A percentile compares a stretch with the other conserved stretches of the same genome.
phyloP scores from a whole-genome alignment of 2,329 filamentous ascomycete species.

The Neofusicoccum cordaticola region DNA sequence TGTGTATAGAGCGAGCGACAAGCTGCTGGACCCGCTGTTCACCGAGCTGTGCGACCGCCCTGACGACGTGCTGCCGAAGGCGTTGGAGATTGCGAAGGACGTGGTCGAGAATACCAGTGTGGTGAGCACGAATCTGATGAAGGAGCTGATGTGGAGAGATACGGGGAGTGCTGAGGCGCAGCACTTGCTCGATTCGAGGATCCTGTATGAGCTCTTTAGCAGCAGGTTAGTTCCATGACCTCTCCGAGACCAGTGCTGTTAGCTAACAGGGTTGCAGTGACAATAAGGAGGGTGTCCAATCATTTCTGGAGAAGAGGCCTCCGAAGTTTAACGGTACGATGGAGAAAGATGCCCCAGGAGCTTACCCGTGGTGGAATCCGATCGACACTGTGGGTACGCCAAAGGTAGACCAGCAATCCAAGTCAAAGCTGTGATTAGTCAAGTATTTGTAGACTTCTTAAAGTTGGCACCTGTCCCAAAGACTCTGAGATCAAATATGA shows the following conservation, averaged over 20 bases:
- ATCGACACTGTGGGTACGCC: slow-evolving; percentile 45
- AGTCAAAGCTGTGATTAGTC: slow-evolving; percentile 8
- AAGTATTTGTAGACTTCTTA: neutral
- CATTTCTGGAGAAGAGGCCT: slow-evolving; percentile 68
- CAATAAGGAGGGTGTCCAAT: slow-evolving; percentile 63
- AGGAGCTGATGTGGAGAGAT: slow-evolving; percentile 66
- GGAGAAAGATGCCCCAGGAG: slow-evolving; percentile 56
- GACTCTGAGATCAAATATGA: neutral
- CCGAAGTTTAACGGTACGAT: slow-evolving; percentile 61
- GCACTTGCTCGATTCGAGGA: slow-evolving; percentile 65
- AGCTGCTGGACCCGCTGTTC: slow-evolving; percentile 61
- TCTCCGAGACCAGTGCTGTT: neutral
- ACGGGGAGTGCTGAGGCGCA: slow-evolving; percentile 63
- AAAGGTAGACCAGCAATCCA: slow-evolving; percentile 28
- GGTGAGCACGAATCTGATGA: slow-evolving; percentile 65
- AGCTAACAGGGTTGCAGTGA: slow-evolving; percentile 46
- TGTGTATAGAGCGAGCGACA: slow-evolving; percentile 53
- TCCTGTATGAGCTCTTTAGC: slow-evolving; percentile 61
- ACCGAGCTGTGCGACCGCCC: slow-evolving; percentile 59
- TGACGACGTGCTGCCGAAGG: slow-evolving; percentile 61
- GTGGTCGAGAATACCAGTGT: slow-evolving; percentile 64
- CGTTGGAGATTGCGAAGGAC: slow-evolving; percentile 64
- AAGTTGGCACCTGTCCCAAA: neutral
- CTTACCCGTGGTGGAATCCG: slow-evolving; percentile 68
- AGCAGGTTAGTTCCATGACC: slow-evolving; percentile 36